These are phyloP conservation scores for Leccinum pachyderme DNA, from an alignment of 1,284 basidiomycete genomes.

Conservation along the genomic window DNA sequence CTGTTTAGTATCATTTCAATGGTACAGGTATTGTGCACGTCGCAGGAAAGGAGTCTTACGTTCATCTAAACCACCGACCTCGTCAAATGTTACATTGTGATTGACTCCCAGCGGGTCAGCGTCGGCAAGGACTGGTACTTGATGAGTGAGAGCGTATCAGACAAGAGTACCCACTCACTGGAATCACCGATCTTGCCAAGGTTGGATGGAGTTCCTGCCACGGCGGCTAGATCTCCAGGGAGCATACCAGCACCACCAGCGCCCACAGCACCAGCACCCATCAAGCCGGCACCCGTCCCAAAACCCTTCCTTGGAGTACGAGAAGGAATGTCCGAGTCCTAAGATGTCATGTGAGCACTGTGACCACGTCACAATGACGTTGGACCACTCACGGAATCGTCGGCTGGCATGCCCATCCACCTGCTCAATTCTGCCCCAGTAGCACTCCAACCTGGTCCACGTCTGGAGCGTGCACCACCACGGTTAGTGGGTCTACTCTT, in stretches of 20 bases:
- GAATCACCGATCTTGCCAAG: conserved; percentile 81
- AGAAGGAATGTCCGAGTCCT: conserved; percentile 71
- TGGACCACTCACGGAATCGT: conserved; percentile 59
- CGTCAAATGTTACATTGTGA: conserved; percentile 92
- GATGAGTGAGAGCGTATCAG: conserved; percentile 2
- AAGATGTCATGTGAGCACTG: conserved; percentile 7
- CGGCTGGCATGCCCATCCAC: conserved; percentile 68
- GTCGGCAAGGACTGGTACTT: conserved; percentile 77
- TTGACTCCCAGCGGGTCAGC: conserved; percentile 95
- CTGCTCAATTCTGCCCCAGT: conserved; percentile 69
- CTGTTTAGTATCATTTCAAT: conserved; percentile 37
- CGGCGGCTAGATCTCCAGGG: conserved; percentile 55
- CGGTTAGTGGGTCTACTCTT: conserved; percentile 33
- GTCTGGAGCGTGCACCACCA: conserved; percentile 38
- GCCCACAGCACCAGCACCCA: conserved; percentile 49
- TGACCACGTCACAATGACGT: background rate
- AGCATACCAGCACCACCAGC: conserved; percentile 52
- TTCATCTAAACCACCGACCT: conserved; percentile 95
- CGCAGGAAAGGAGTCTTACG: conserved; percentile 53
- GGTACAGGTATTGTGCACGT: background rate
- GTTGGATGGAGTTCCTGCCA: conserved; percentile 73
- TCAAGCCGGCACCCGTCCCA: conserved; percentile 48
- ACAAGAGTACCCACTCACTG: conserved; percentile 40
- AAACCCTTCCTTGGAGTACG: conserved; percentile 66
- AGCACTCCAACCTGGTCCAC: conserved; percentile 70